phyloP scores from a whole-genome alignment of 768 basidiomycete species.

The Lepiota subincarnata region DNA sequence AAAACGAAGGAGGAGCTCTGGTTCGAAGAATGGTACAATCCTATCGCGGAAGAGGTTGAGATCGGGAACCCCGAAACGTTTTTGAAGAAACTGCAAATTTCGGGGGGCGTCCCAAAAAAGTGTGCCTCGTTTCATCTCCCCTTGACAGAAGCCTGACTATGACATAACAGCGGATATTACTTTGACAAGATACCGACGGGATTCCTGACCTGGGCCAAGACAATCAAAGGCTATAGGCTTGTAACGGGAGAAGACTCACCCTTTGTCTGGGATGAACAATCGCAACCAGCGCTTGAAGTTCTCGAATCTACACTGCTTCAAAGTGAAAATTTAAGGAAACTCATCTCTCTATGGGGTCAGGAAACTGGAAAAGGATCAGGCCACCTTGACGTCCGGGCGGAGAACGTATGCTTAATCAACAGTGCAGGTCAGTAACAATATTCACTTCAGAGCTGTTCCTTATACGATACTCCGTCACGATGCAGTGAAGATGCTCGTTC shows the following conservation, averaged over 20 bases:
- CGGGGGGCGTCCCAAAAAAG: constrained; percentile 25
- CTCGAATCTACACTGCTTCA: constrained; percentile 44
- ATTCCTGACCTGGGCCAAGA: constrained; percentile 69
- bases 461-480: background rate
- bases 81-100: constrained; percentile 39
- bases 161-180: constrained; percentile 39
- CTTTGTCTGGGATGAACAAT: constrained; percentile 51
- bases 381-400: constrained; percentile 52
- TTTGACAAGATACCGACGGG: constrained; percentile 76
- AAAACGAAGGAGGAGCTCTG: constrained; percentile 70
- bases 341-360: constrained; percentile 72
- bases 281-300: constrained; percentile 45
- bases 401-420: constrained; percentile 40
- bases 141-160: constrained; percentile 9
- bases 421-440: constrained; percentile 28
- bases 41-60: constrained; percentile 43
- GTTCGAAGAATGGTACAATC: constrained; percentile 69
- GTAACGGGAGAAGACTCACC: constrained; percentile 32
- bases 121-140: constrained; percentile 19
- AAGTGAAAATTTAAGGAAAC: constrained; percentile 55
- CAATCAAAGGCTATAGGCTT: constrained; percentile 55
- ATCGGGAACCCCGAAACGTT: constrained; percentile 49
- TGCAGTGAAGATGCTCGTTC: constrained; percentile 65
- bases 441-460: background rate
- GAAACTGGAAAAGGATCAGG: constrained; percentile 61